These are phyloP conservation scores for Herpetomonas tarakana DNA, from an alignment of 208 protist genomes.

Conservation along the genomic window DNA sequence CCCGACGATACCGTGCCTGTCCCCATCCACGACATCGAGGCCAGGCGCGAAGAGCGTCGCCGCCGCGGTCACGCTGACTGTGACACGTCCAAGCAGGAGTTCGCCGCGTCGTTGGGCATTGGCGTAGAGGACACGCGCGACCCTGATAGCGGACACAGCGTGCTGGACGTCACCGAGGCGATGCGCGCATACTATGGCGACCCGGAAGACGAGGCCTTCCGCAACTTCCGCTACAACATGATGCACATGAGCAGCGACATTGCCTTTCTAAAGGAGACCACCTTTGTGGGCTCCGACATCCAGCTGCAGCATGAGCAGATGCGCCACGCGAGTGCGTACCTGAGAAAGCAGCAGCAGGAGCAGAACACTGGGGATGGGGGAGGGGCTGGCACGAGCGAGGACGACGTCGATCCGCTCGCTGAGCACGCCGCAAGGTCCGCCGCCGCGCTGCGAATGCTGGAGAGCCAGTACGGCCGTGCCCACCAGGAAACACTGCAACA, in stretches of 20 bases:
- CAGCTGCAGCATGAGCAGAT: not conserved
- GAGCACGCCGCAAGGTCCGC: not conserved
- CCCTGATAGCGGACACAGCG: slow-evolving; percentile 21
- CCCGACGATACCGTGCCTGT: slow-evolving; percentile 8
- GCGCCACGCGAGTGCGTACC: not conserved
- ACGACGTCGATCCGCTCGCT: not conserved
- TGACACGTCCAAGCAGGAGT: slow-evolving; percentile 34
- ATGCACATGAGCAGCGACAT: slow-evolving; percentile 21
- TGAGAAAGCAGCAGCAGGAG: not conserved
- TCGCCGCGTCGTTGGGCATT: slow-evolving; percentile 40
- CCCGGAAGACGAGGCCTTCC: slow-evolving; percentile 51
- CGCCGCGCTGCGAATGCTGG: not conserved
- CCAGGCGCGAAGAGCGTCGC: slow-evolving; percentile 18
- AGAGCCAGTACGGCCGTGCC: not conserved
- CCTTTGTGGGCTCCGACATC: slow-evolving; percentile 1
- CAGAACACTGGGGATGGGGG: not conserved
- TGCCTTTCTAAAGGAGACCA: slow-evolving; percentile 40
- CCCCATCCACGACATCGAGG: slow-evolving; percentile 51
- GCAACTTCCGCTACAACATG: slow-evolving; percentile 29
- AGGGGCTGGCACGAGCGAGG: not conserved
- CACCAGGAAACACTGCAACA: not conserved
- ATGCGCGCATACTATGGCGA: slow-evolving; percentile 54
- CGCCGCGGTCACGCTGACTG: slow-evolving; percentile 18
- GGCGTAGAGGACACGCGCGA: slow-evolving; percentile 30
- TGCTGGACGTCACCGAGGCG: slow-evolving; percentile 27